phyloP scores from a whole-genome alignment of 2,329 filamentous ascomycete genomes.

The Diplodia intermedia region DNA sequence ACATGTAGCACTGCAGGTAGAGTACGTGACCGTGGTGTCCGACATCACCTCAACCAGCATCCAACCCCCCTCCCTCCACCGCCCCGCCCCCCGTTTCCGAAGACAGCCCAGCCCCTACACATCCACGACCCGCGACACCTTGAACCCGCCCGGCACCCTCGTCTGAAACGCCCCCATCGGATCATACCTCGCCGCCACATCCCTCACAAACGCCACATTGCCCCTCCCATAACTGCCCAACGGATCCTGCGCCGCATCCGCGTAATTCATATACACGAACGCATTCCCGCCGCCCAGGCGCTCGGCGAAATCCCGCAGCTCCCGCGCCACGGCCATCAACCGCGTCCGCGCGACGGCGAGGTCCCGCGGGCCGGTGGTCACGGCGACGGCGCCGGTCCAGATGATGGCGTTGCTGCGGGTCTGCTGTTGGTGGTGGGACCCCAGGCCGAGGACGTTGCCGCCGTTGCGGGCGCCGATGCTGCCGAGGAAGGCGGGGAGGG shows the following conservation, averaged over 20 bases:
- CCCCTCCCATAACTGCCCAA: conserved; percentile 38
- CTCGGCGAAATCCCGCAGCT: neutral
- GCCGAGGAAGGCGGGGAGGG: conserved; percentile 33
- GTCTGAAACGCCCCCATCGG: conserved; percentile 39
- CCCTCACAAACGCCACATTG: conserved; percentile 31
- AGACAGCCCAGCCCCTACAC: neutral
- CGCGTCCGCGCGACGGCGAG: neutral
- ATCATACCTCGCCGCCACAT: conserved; percentile 34
- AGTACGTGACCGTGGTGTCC: no score
- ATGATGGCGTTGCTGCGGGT: conserved; percentile 22
- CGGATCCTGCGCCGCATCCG: conserved; percentile 31
- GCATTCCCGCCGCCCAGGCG: neutral
- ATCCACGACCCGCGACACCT: conserved; percentile 35
- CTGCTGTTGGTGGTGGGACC: conserved; percentile 26
- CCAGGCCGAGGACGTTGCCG: conserved; percentile 34
- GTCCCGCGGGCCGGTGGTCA: neutral
- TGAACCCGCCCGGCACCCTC: conserved; percentile 40
- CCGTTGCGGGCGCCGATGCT: conserved; percentile 27
- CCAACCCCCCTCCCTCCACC: no score
- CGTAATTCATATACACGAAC: conserved; percentile 22
- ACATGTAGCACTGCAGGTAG: no score
- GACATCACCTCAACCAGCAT: no score
- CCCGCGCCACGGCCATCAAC: neutral
- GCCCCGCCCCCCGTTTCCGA: no score
- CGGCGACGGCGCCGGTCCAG: conserved; percentile 1